These are phyloP conservation scores for Fusarium torulosum DNA, from an alignment of 2,329 filamentous ascomycete species.

Conservation along the genomic window DNA sequence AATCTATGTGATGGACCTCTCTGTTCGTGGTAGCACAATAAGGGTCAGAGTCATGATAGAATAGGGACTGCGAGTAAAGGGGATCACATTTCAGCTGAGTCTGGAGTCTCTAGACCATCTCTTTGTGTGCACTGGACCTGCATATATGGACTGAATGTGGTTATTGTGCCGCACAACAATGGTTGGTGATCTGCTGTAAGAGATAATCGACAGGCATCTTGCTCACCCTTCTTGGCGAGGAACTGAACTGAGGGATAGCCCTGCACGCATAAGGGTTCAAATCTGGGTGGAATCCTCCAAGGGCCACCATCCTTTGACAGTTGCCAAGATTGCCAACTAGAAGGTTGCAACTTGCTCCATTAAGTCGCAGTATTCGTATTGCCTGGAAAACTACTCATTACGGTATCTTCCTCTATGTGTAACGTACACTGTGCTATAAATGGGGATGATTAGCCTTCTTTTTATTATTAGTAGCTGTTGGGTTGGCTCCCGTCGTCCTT, in stretches of 20 bases:
- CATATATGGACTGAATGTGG: background rate
- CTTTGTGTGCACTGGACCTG: background rate
- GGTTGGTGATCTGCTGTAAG: background rate
- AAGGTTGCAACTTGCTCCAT: background rate
- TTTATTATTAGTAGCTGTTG: slow-evolving; percentile 11
- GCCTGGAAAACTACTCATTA: slow-evolving; percentile 20
- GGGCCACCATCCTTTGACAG: background rate
- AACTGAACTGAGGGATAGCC: background rate
- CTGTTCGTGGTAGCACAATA: slow-evolving; percentile 12
- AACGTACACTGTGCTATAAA: slow-evolving; percentile 40
- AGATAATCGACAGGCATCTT: slow-evolving; percentile 1
- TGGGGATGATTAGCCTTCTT: slow-evolving; percentile 33
- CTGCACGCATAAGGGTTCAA: slow-evolving; percentile 2
- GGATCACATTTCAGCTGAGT: background rate
- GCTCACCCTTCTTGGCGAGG: slow-evolving; percentile 1
- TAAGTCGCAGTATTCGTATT: slow-evolving; percentile 3
- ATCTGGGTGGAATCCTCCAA: background rate
- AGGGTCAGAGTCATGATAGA: slow-evolving; percentile 16
- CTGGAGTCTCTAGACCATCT: background rate
- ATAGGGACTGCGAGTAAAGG: slow-evolving; percentile 9
- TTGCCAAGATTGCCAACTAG: background rate
- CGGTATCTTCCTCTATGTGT: slow-evolving; percentile 10
- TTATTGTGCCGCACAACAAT: background rate
- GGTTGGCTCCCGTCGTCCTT: slow-evolving; percentile 17
- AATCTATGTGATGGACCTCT: slow-evolving; percentile 24